phyloP scores from a whole-genome alignment of 208 protist species.

The Acanthamoeba rhysodes region DNA sequence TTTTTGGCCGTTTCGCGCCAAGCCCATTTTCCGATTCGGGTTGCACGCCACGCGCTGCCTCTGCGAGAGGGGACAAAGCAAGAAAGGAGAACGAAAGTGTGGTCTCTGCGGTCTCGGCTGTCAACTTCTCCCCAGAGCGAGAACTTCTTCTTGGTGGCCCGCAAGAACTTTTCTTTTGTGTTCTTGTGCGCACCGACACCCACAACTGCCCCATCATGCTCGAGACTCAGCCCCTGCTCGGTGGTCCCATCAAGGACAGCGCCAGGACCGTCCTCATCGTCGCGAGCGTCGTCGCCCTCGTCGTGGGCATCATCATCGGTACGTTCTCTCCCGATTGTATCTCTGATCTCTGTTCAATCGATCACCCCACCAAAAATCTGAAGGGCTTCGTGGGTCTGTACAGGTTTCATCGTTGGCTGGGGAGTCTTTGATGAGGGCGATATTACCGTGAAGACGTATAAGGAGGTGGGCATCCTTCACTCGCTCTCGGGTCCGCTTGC shows the following conservation, averaged over 20 bases:
- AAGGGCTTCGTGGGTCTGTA: neutral
- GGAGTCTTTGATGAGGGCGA: neutral
- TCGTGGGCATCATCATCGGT: neutral
- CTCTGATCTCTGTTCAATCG: too few species aligned
- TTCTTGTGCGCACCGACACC: neutral
- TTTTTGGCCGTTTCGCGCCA: too few species aligned
- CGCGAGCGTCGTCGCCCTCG: neutral
- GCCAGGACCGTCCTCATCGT: neutral
- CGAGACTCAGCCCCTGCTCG: slow-evolving; percentile 26
- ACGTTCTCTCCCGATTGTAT: neutral
- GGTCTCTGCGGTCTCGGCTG: too few species aligned
- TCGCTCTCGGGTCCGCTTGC: slow-evolving; percentile 42
- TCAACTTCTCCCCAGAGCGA: too few species aligned
- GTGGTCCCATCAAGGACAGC: neutral
- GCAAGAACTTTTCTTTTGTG: neutral
- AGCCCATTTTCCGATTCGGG: too few species aligned
- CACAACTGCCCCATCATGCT: neutral
- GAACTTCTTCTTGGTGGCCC: neutral
- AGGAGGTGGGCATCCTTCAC: slow-evolving; percentile 36
- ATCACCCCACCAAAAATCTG: neutral
- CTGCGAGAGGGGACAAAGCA: too few species aligned
- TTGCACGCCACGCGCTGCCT: too few species aligned
- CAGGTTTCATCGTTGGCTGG: slow-evolving; percentile 2
- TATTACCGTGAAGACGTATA: too few species aligned
- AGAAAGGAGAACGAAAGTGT: too few species aligned